Evolutionary conservation across 768 basidiomycete genomes (phyloP).

Genomic region (Hypholoma sublateritium): DNA sequence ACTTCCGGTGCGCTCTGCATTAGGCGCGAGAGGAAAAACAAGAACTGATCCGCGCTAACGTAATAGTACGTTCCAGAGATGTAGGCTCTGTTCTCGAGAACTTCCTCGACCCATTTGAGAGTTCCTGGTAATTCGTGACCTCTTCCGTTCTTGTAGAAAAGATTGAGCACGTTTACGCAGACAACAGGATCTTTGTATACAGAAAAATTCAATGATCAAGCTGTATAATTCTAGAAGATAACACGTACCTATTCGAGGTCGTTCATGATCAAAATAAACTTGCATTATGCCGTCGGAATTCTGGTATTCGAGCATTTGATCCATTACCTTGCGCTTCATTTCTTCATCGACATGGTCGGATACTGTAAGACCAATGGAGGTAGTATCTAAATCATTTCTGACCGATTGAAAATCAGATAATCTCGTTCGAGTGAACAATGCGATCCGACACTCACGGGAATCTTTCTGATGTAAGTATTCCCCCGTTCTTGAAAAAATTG

Average conservation of each 20-base stretch:
- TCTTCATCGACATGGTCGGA: constrained; percentile 27
- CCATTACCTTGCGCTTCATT: constrained; percentile 44
- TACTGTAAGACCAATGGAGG: constrained; percentile 51
- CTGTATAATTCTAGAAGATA: neutral
- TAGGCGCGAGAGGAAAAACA: constrained; percentile 16
- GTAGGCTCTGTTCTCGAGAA: constrained; percentile 14
- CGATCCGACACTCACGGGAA: constrained; percentile 1
- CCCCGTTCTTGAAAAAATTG: constrained; percentile 53
- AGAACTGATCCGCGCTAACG: constrained; percentile 12
- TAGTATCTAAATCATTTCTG: constrained; percentile 52
- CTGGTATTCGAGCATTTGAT: constrained; percentile 55
- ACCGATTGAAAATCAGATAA: neutral
- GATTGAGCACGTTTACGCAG: constrained; percentile 14
- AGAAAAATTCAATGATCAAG: neutral
- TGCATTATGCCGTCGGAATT: constrained; percentile 52
- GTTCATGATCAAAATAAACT: constrained; percentile 34
- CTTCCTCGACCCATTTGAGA: constrained; percentile 12
- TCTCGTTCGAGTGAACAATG: neutral
- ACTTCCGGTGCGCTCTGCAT: constrained; percentile 1
- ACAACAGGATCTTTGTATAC: constrained; percentile 11
- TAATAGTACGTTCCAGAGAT: constrained; percentile 17
- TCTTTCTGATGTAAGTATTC: constrained; percentile 2
- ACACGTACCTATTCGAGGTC: constrained; percentile 5
- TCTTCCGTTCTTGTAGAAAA: constrained; percentile 12
- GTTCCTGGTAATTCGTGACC: constrained; percentile 13